Percentiles rank a stretch among this genome's conserved stretches.
Conservation (phyloP, 2,329 filamentous ascomycete genomes). For the Gnomoniopsis sp. region DNA sequence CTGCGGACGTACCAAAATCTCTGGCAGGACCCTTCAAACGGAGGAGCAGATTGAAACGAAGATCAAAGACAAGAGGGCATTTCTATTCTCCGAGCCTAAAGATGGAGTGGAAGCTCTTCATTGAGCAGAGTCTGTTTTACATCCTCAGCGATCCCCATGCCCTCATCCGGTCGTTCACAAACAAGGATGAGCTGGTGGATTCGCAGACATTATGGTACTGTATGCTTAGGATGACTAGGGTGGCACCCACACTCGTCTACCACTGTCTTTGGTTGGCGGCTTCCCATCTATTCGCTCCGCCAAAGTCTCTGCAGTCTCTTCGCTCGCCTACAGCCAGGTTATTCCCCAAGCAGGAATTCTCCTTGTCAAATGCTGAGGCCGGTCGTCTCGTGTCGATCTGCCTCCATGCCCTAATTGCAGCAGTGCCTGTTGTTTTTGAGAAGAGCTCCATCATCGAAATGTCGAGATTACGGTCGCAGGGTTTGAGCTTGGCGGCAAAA, state of each 20-base stretch:
- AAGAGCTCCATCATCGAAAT: constrained; percentile 52
- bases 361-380: constrained; percentile 47
- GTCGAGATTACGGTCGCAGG: constrained; percentile 57
- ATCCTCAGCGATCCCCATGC: constrained; percentile 56
- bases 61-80: constrained; percentile 21
- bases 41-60: constrained; percentile 32
- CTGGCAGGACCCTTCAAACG: constrained; percentile 26
- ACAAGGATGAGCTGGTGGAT: constrained; percentile 50
- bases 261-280: constrained; percentile 64
- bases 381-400: constrained; percentile 56
- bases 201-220: constrained; percentile 62
- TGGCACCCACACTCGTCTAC: constrained; percentile 56
- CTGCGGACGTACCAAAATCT: constrained; percentile 29
- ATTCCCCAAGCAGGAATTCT: constrained; percentile 31
- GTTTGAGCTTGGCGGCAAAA: constrained; percentile 45
- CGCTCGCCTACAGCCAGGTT: constrained; percentile 35
- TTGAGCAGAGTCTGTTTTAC: constrained; percentile 62
- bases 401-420: constrained; percentile 59
- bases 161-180: constrained; percentile 55
- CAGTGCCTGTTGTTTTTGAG: constrained; percentile 48
- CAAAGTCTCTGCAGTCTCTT: constrained; percentile 39
- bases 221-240: constrained; percentile 56
- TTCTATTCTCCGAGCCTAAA: constrained; percentile 31
- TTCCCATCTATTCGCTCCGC: constrained; percentile 54
- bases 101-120: constrained; percentile 56